Evolutionary conservation across 2,329 filamentous ascomycete species (phyloP), one percentile per base, ranked within the genome.

Genomic region (Uncinocarpus reesii): DNA sequence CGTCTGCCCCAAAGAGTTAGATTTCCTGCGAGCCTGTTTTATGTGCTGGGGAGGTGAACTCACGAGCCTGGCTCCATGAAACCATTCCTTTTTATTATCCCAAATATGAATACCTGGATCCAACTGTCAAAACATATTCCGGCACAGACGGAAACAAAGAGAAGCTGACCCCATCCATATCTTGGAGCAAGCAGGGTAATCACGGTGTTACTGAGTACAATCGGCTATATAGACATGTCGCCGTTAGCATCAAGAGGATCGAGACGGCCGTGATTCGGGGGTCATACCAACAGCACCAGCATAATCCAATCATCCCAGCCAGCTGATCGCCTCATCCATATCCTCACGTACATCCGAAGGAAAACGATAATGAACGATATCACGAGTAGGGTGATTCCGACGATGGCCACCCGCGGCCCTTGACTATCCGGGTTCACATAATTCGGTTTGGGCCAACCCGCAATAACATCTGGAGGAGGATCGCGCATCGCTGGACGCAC

Each of bases 361-460:
- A 47, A 36, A 41, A 59, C 54, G 28, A 57, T 47, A 18, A 58
- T 42, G 43, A 56, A 8, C 10, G 55, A 58, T 15, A 60, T 42
- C 18, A 47, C 49, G 2, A 51, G 26, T 44, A 63, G 56, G 2
- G 58, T 36, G 44, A 61, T 58, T 34, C 55, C 55, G 11, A 61
- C 45, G 44, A 61, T 52, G 23, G 57, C 53, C 28, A 63, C 45
- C 8, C 52, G 54, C 18, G 53, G 53, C 7, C 61, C 61, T 51
- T 55, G 48, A 34, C 48, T 60, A 13, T 55, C 53, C 7, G 61
- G 60, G 40, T 63, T 50, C 38, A 59, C 51, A 55, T 58, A 62
- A 46, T 63, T 62, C 7, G 61, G 60, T 40, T 53, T 53, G 2
- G 61, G 60, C 60, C 60, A 63, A 31, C 56, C 29, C 7, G 40